phyloP scores from a whole-genome alignment of 257 asterid genomes.

The Petrea volubilis region DNA sequence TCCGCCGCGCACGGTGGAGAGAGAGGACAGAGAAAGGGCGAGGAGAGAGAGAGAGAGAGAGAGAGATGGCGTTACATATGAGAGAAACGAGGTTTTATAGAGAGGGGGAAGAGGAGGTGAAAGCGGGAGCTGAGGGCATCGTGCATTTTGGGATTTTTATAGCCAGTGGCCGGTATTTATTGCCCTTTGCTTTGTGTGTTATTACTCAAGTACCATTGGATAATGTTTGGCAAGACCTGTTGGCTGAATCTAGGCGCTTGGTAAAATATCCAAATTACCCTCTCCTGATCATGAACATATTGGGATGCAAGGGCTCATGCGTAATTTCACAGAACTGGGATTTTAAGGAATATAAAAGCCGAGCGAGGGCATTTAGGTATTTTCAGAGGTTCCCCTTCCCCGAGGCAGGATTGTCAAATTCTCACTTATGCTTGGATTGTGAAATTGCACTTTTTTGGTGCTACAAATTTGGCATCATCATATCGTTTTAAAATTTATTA shows the following conservation, averaged over 20 bases:
- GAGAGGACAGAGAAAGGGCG: neutral
- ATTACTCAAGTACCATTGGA: constrained; percentile 22
- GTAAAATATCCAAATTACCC: neutral
- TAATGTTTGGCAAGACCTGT: neutral
- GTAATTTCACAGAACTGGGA: no score
- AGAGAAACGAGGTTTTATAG: constrained; percentile 1
- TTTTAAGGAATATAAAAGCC: neutral
- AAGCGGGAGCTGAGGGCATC: neutral
- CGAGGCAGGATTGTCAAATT: no score
- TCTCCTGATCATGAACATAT: neutral
- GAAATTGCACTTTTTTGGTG: no score
- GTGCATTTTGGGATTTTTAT: constrained; percentile 20
- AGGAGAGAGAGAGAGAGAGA: neutral
- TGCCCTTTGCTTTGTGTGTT: constrained; percentile 8
- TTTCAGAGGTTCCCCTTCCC: neutral
- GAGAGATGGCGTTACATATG: neutral
- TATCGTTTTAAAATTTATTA: no score
- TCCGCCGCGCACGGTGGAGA: constrained; percentile 33
- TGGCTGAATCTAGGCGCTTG: constrained; percentile 2
- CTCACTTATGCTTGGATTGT: no score
- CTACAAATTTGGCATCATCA: no score
- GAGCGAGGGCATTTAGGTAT: constrained; percentile 9
- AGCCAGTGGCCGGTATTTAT: neutral
- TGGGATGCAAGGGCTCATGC: no score
- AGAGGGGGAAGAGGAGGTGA: neutral